Base-by-base conservation (phyloP, 805 yeast species). In the Cyberlindnera veronae region DNA sequence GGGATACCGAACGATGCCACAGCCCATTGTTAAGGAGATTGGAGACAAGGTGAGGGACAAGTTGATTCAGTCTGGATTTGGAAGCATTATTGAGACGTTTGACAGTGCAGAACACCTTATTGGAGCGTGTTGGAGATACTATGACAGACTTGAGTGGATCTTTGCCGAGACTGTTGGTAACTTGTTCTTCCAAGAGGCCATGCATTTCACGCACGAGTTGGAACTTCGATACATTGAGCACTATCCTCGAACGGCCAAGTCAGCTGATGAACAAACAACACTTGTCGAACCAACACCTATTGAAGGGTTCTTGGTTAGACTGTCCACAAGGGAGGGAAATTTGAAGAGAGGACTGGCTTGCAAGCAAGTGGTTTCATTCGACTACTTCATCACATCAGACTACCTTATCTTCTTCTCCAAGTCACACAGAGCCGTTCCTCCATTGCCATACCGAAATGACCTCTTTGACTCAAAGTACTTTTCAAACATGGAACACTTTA, bases 131-230 rank as follows among this genome's bases (percentile, higher is more conserved):
- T 80, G 81, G 69, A 77, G 78, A 44, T 66, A 75, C 39, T 85
- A 81, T 56, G 96, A 89, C 59, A 64, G 90, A 32, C 55, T 89
- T 7, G 93, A 87, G 50, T 82, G 88, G 87, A 53, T 76, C 9
- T 61, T 71, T 39, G 78, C 74, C 14, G 66, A 68, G 17, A 62
- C 61, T 27, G 67, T 70, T 31, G 55, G 65, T 16, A 54, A 72
- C 6, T 42, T 79, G 14, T 66, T 66, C 21, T 67, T 72, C 9
- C 61, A 67, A 4, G 67, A 73, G 66, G 67, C 66, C 6, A 66
- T 69, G 56, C 57, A 53, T 45, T 60, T 57, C 42, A 68, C 74
- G 9, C 77, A 76, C 53, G 69, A 66, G 29, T 55, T 89, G n/a
- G 91, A 89, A 54, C 58, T 84, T 16, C 66, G 95, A 30, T 69